Evolutionary conservation across 2,329 filamentous ascomycete genomes (phyloP).

Genomic region (Penicillium frequentans): DNA sequence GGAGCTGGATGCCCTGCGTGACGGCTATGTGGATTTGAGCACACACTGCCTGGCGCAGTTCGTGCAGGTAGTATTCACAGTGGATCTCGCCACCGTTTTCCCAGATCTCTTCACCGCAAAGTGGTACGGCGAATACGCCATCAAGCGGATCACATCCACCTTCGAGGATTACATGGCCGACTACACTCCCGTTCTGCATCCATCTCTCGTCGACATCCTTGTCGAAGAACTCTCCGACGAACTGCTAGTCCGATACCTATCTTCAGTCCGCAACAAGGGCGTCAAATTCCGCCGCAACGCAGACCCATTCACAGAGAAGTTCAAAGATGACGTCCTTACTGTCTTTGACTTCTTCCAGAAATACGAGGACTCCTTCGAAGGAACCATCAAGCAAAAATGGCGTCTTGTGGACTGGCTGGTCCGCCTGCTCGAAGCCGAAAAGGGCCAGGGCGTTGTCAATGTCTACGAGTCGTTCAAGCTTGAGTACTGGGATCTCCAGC

Average conservation of each 20-base stretch:
- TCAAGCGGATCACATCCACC: conserved; percentile 91
- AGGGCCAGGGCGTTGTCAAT: conserved; percentile 69
- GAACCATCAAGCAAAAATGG: conserved; percentile 86
- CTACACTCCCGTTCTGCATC: conserved; percentile 80
- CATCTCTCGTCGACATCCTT: conserved; percentile 84
- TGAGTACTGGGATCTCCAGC: conserved; percentile 89
- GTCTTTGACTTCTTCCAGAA: conserved; percentile 85
- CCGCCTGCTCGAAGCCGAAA: conserved; percentile 70
- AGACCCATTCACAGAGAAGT: conserved; percentile 88
- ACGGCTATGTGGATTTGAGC: conserved; percentile 92
- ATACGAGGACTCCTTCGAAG: conserved; percentile 68
- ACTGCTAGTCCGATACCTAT: conserved; percentile 81
- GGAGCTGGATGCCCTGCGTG: conserved; percentile 74
- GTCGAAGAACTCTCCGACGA: conserved; percentile 92
- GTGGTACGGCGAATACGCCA: conserved; percentile 84
- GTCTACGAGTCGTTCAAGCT: conserved; percentile 82
- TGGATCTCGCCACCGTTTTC: conserved; percentile 83
- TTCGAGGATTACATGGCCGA: conserved; percentile 94
- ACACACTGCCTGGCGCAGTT: conserved; percentile 91
- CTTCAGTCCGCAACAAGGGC: conserved; percentile 80
- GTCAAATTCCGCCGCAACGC: conserved; percentile 76
- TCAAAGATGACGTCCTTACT: conserved; percentile 87
- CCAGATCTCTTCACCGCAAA: conserved; percentile 85
- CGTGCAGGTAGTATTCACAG: conserved; percentile 79
- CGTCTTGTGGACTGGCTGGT: conserved; percentile 84